These are phyloP conservation scores for Harrya chromipes DNA, from an alignment of 768 basidiomycete species.

Conservation along the genomic window DNA sequence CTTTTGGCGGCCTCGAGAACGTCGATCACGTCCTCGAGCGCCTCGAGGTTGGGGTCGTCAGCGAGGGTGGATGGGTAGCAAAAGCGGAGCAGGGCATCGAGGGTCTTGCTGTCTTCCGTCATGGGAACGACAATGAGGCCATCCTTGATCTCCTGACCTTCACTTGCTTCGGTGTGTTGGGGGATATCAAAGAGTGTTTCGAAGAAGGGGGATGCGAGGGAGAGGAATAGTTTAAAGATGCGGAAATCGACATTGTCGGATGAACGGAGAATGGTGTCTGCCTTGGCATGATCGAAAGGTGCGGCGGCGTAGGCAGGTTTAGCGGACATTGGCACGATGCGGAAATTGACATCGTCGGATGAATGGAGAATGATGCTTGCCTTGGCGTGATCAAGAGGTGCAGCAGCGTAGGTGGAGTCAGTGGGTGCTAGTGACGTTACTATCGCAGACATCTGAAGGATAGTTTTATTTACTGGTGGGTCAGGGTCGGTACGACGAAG, in stretches of 20 bases:
- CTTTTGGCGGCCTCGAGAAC: conserved; percentile 17
- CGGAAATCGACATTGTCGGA: conserved; percentile 30
- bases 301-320: conserved; percentile 8
- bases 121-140: conserved; percentile 20
- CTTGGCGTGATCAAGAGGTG: not conserved
- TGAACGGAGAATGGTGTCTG: conserved; percentile 27
- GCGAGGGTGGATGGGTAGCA: conserved; percentile 24
- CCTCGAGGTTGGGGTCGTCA: conserved; percentile 20
- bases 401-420: not conserved
- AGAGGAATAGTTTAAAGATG: conserved; percentile 32
- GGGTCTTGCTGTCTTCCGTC: conserved; percentile 17
- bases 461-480: not conserved
- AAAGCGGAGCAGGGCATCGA: conserved; percentile 23
- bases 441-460: not conserved
- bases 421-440: not conserved
- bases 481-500: too few species aligned
- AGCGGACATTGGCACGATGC: conserved; percentile 1
- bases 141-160: conserved; percentile 13
- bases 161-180: conserved; percentile 12
- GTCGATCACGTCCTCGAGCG: not conserved
- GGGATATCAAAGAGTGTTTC: conserved; percentile 31
- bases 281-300: conserved; percentile 21
- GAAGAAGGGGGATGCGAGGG: conserved; percentile 34
- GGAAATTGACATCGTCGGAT: conserved; percentile 29
- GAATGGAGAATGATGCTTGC: conserved; percentile 25